phyloP scores from a whole-genome alignment of 1,284 basidiomycete species.

The Heterobasidion annosum region DNA sequence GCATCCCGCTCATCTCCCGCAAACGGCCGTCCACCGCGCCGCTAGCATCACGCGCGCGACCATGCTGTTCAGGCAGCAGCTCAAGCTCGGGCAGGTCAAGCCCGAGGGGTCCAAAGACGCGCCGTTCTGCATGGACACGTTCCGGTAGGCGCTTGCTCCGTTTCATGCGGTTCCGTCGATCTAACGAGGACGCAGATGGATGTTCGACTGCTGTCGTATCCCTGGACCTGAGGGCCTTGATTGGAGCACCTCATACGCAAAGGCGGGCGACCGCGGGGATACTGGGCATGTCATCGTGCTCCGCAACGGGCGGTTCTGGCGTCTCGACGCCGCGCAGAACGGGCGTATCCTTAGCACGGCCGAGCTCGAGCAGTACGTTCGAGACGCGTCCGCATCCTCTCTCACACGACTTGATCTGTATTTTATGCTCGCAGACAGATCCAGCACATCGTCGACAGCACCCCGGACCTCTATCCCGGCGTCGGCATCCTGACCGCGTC shows the following conservation, averaged over 20 bases:
- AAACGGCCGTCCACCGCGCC: conserved; percentile 61
- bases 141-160: conserved; percentile 40
- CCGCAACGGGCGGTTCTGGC: conserved; percentile 73
- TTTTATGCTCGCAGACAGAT: conserved; percentile 46
- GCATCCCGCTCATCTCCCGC: conserved; percentile 50
- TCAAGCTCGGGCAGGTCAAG: conserved; percentile 56
- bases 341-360: conserved; percentile 58
- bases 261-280: conserved; percentile 54
- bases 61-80: conserved; percentile 63
- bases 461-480: conserved; percentile 51
- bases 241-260: conserved; percentile 66
- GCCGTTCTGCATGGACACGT: conserved; percentile 83
- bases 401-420: too few relatives aligned
- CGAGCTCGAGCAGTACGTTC: conserved; percentile 58
- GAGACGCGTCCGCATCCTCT: not conserved
- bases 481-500: conserved; percentile 73
- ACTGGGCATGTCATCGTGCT: conserved; percentile 72
- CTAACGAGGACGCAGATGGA: conserved; percentile 52
- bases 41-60: conserved; percentile 62
- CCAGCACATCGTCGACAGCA: conserved; percentile 63
- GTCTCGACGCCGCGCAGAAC: conserved; percentile 48
- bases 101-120: conserved; percentile 72
- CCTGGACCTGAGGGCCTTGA: conserved; percentile 67
- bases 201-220: conserved; percentile 87
- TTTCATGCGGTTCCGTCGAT: not conserved